phyloP scores from a whole-genome alignment of 2,329 filamentous ascomycete genomes.

The Sporothrix brunneoviolacea region DNA sequence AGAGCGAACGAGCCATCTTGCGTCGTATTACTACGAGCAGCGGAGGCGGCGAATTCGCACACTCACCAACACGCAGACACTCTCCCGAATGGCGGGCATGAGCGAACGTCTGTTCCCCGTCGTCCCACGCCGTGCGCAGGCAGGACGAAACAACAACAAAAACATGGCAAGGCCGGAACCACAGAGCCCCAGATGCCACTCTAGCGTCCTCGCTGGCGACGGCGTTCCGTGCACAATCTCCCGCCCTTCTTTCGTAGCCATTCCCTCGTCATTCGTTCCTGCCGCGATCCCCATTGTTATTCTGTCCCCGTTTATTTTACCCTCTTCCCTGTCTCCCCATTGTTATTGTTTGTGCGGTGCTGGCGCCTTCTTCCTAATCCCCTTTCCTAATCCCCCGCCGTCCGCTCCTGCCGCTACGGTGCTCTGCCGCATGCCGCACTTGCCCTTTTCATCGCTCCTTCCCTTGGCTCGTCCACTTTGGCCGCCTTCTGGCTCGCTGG shows the following conservation, averaged over 20 bases:
- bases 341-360: constrained; percentile 7
- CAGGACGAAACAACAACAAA: background rate
- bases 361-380: background rate
- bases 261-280: constrained; percentile 1
- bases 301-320: background rate
- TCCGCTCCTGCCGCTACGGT: constrained; percentile 9
- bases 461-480: background rate
- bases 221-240: background rate
- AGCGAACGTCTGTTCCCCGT: too few species aligned
- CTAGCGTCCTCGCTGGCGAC: constrained; percentile 1
- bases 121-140: too few species aligned
- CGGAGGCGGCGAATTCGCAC: too few species aligned
- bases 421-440: constrained; percentile 6
- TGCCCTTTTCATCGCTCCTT: constrained; percentile 3
- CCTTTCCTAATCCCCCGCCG: constrained; percentile 2
- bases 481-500: constrained; percentile 4
- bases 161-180: background rate
- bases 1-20: background rate
- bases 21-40: too few species aligned
- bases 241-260: background rate
- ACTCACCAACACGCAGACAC: too few species aligned
- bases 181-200: constrained; percentile 3
- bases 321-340: background rate
- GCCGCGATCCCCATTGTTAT: constrained; percentile 1
- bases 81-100: too few species aligned